These are phyloP conservation scores for Sarocladium brachiariae DNA, from an alignment of 2,329 filamentous ascomycete genomes.

Conservation along the genomic window DNA sequence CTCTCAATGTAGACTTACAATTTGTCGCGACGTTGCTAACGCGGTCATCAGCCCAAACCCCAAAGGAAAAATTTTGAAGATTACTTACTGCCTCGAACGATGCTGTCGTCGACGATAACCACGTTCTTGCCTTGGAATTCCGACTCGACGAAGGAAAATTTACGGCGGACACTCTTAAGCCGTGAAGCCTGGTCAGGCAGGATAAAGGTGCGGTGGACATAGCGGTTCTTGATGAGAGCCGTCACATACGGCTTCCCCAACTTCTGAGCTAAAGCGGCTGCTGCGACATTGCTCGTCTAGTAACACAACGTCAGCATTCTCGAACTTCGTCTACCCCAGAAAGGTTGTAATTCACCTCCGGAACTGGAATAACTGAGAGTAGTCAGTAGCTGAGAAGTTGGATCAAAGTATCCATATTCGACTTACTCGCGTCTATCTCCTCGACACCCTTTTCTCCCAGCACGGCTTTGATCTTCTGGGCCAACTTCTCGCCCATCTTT, in stretches of 20 bases:
- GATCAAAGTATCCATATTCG: too few relatives aligned
- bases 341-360: constrained; percentile 28
- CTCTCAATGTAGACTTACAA: constrained; percentile 45
- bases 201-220: constrained; percentile 83
- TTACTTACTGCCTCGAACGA: constrained; percentile 87
- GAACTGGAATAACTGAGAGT: constrained; percentile 63
- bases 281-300: constrained; percentile 73
- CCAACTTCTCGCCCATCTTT: constrained; percentile 79
- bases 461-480: constrained; percentile 60
- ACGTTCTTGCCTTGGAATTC: constrained; percentile 80
- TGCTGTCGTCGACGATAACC: constrained; percentile 80
- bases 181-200: constrained; percentile 66
- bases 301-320: not conserved
- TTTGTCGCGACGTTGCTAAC: constrained; percentile 54
- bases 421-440: constrained; percentile 61
- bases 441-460: constrained; percentile 63
- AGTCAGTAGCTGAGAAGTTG: too few relatives aligned
- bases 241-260: constrained; percentile 72
- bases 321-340: not conserved
- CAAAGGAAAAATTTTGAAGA: too few relatives aligned
- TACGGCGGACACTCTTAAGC: constrained; percentile 81
- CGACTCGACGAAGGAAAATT: constrained; percentile 77
- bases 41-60: too few relatives aligned
- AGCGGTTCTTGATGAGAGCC: constrained; percentile 84
- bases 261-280: constrained; percentile 65